These are phyloP conservation scores for Saccharomyces hybrid DNA, from an alignment of 1,139 yeast species.

Conservation along the genomic window DNA sequence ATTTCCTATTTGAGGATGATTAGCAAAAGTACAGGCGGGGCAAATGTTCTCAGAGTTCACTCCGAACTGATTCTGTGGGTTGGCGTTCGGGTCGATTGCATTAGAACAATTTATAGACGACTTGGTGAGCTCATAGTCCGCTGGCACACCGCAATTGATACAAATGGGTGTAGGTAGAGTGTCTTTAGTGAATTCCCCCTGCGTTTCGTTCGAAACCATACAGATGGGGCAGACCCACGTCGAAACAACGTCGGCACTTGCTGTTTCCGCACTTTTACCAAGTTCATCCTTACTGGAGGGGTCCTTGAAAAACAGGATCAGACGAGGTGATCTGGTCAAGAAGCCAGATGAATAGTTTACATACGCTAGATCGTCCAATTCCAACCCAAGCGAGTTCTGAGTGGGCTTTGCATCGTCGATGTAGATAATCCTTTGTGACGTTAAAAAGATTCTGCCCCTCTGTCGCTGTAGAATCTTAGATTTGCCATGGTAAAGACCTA, in stretches of 20 bases:
- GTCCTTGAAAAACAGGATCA: slow-evolving; percentile 34
- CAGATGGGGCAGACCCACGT: slow-evolving; percentile 84
- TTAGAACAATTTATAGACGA: slow-evolving; percentile 15
- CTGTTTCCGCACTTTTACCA: not conserved
- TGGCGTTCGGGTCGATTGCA: not conserved
- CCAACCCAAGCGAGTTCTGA: slow-evolving; percentile 44
- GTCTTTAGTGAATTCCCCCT: slow-evolving; percentile 33
- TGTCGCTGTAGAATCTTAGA: slow-evolving; percentile 57
- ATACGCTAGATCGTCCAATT: slow-evolving; percentile 39
- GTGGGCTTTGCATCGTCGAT: slow-evolving; percentile 46
- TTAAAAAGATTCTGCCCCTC: slow-evolving; percentile 69
- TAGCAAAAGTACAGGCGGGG: slow-evolving; percentile 75
- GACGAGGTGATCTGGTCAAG: slow-evolving; percentile 70
- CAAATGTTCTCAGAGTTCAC: slow-evolving; percentile 44
- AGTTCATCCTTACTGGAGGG: not conserved
- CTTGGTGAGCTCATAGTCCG: slow-evolving; percentile 34
- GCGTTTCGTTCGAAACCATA: slow-evolving; percentile 52
- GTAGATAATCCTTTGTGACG: slow-evolving; percentile 65
- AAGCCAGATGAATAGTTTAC: slow-evolving; percentile 54
- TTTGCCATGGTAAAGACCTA: slow-evolving; percentile 68
- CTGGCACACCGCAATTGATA: slow-evolving; percentile 66
- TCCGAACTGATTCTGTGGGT: not conserved
- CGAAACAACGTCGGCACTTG: slow-evolving; percentile 26
- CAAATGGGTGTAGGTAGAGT: slow-evolving; percentile 46
- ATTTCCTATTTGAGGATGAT: slow-evolving; percentile 65